Base-by-base conservation (phyloP, 352 stramenopile species). In the Phytophthora fragariaefolia region DNA sequence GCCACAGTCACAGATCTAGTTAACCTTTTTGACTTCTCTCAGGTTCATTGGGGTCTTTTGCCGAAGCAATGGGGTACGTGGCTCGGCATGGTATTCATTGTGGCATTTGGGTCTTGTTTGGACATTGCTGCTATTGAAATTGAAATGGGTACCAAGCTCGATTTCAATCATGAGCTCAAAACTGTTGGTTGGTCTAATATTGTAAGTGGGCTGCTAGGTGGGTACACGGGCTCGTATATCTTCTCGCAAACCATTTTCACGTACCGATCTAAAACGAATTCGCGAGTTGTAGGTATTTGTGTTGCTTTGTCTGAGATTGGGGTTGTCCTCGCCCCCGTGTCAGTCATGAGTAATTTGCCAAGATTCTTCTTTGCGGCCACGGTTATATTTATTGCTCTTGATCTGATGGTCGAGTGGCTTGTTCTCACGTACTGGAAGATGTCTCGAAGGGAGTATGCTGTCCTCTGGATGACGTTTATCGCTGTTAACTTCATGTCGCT, bases 171-270 rank as follows among this genome's bases (percentile, higher is more conserved):
- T 63, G 96, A 99, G 69, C 74, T 97, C 30, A 65, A 75, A 30
- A 96, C 87, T 23, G 96, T 99, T 20, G 97, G 97, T 17, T 93
- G 98, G 66, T 98, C 89, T 28, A 99, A 99, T 78, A 74, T 99
- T 15, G 70, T 99, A 6, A 98, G 87, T 45, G 97, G 97, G 0
- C 20, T 99, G 24, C 87, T 94, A 0, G 97, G 97, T 24, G 97
- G 97, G 42, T 99, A 98, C 83, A 99, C 97, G 15, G 97, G 97
- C 13, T 98, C 86, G 24, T 99, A 99, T 76, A 99, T 99, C 60
- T 99, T 99, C 75, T 97, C 83, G 23, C 97, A 99, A 82, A 99
- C 95, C 27, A 98, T 99, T 59, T 99, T 99, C 76, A 98, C 96
- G 13, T 98, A 92, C 71, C 84, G 92, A 18, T 97, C 92, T 57